Evolutionary conservation across 2,329 filamentous ascomycete species (phyloP).

Genomic region (Epichloe uncinata): DNA sequence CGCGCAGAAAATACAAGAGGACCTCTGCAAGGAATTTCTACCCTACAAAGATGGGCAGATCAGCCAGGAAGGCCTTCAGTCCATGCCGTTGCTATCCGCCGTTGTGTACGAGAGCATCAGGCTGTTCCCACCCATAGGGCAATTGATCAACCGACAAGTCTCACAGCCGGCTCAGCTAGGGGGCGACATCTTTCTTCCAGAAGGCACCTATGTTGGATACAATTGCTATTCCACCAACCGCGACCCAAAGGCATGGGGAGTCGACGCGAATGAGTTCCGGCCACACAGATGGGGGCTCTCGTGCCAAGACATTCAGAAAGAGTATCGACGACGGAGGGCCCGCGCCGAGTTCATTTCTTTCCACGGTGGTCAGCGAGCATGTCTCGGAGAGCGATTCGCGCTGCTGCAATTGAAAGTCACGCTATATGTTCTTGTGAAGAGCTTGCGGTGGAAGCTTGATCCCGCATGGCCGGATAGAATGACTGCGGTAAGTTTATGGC

Average conservation of each 20-base stretch:
- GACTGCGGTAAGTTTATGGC: conserved; percentile 18
- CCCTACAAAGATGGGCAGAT: neutral
- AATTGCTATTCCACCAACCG: conserved; percentile 27
- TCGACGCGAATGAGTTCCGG: conserved; percentile 22
- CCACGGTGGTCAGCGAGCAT: conserved; percentile 26
- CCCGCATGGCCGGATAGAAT: conserved; percentile 18
- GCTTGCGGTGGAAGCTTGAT: conserved; percentile 19
- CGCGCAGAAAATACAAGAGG: conserved; percentile 15
- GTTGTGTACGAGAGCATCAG: conserved; percentile 33
- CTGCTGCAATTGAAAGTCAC: conserved; percentile 23
- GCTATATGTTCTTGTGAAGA: conserved; percentile 17
- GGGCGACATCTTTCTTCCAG: conserved; percentile 19
- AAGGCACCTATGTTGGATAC: conserved; percentile 26
- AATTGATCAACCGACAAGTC: conserved; percentile 33
- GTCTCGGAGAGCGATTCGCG: conserved; percentile 27
- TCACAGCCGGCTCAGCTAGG: conserved; percentile 12
- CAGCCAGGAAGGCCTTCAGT: conserved; percentile 12
- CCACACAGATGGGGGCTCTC: conserved; percentile 25
- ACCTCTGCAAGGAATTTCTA: conserved; percentile 18
- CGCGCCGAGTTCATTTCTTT: conserved; percentile 28
- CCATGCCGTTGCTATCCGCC: conserved; percentile 28
- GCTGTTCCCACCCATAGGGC: conserved; percentile 34
- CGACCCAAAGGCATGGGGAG: conserved; percentile 18
- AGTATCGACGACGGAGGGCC: conserved; percentile 21
- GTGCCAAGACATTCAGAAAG: conserved; percentile 20